Base-by-base conservation (phyloP, 768 basidiomycete genomes). In the Tulasnella sp. region DNA sequence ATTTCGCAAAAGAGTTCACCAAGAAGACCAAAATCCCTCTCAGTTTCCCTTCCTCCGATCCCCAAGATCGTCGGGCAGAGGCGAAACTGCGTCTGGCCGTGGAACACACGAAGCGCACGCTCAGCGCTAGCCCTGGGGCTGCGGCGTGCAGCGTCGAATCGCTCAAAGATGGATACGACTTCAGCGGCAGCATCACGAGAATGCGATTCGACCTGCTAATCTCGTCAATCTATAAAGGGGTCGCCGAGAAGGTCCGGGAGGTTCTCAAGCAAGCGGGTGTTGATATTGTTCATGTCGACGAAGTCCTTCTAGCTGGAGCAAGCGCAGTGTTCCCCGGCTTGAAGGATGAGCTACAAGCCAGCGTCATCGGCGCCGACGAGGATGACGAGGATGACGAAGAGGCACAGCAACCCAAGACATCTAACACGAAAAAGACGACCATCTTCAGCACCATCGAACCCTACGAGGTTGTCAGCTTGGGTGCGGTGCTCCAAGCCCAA, bases 1-100 rank as follows among this genome's bases (percentile, higher is more conserved):
- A 86, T 74, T 96, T 99, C 69, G 82, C 86, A 52, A 82, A 90
- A 67, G 94, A 99, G 62, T 99, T 99, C 69, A 87, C 86, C 49
- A 98, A 97, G 72, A 99, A 96, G 74, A 92, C 85, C 15, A 90
- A 88, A 69, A 77, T 78, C 21, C 72, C 82, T 0, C 74, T 96
- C 40, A 70, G 76, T 7, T 75, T 90, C 14, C 82, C 83, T 1
- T 71, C 83, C 4, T 72, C 73, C 2, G 73, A 79, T 19, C 62
- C 72, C 15, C 72, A 74, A 31, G 86, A 92, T 70, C 75, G 80
- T 64, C 86, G 96, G 21, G 88, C 93, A 0, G 84, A 90, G 65
- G 87, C 90, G n/a, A 94, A 93, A 67, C 80, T 99, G 25, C 79
- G 85, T 8, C 80, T 98, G 19, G 90, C 92, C 6, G 80, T 96